Percentiles rank a stretch among this genome's conserved stretches.
These are phyloP conservation scores for Scolecobasidium constrictum DNA, from an alignment of 2,329 filamentous ascomycete genomes.

Conservation along the genomic window DNA sequence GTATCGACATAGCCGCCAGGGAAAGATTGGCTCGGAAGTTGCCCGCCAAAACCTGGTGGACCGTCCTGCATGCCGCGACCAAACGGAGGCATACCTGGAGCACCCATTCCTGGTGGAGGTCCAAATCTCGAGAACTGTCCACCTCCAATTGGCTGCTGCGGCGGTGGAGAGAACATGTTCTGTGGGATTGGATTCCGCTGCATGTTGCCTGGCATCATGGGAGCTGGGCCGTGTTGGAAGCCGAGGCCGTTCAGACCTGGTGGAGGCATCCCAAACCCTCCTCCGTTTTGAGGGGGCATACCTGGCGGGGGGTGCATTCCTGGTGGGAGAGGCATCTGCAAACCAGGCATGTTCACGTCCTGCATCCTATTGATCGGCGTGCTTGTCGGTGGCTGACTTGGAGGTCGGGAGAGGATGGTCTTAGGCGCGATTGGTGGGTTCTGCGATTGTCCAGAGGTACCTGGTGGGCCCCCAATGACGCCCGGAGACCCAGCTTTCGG, in stretches of 20 bases:
- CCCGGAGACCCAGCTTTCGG: conserved; percentile 48
- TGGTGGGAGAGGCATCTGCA: neutral
- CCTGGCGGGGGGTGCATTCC: conserved; percentile 41
- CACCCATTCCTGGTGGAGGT: conserved; percentile 48
- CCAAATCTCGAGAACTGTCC: conserved; percentile 45
- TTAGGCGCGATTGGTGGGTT: conserved; percentile 36
- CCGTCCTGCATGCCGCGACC: conserved; percentile 22
- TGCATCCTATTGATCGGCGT: conserved; percentile 1
- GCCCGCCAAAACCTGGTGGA: conserved; percentile 7
- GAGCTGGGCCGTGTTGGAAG: conserved; percentile 42
- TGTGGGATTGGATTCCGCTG: conserved; percentile 40
- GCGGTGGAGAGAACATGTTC: conserved; percentile 45
- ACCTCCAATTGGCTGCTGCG: conserved; percentile 39
- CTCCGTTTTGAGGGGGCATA: conserved; percentile 44
- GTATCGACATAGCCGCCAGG: neutral
- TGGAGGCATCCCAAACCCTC: conserved; percentile 27
- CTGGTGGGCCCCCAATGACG: conserved; percentile 48
- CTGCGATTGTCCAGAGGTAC: conserved; percentile 52
- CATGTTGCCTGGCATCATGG: conserved; percentile 42
- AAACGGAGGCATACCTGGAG: conserved; percentile 48
- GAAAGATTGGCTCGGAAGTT: neutral
- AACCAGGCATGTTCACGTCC: neutral
- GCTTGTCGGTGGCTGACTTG: conserved; percentile 6
- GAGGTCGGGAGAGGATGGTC: conserved; percentile 6
- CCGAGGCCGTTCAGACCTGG: conserved; percentile 40